Conservation (phyloP, 768 basidiomycete species). For the Sistotremastrum suecicum region DNA sequence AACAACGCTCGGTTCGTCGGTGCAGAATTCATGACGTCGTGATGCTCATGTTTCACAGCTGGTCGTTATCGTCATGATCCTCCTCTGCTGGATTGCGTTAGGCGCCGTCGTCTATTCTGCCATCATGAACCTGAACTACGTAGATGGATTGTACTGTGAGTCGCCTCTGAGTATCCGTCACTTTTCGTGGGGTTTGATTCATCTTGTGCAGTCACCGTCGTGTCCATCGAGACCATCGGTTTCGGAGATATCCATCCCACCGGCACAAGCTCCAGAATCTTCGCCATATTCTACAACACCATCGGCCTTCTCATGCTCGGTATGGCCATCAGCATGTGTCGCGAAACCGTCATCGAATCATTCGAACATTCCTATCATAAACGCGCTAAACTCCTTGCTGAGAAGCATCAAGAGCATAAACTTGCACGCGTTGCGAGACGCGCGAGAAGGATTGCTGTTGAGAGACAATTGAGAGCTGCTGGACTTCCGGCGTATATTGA, state of each 20-base stretch:
- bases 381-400: constrained; percentile 32
- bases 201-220: constrained; percentile 30
- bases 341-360: constrained; percentile 62
- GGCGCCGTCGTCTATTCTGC: constrained; percentile 50
- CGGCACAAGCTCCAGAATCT: constrained; percentile 37
- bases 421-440: no score
- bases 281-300: constrained; percentile 41
- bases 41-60: constrained; percentile 16
- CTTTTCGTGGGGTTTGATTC: no score
- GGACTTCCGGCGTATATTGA: no score
- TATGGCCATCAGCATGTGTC: constrained; percentile 49
- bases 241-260: constrained; percentile 64
- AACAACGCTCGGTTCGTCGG: constrained; percentile 38
- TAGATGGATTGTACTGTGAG: constrained; percentile 55
- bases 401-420: constrained; percentile 24
- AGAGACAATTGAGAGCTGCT: no score
- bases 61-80: constrained; percentile 62
- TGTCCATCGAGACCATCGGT: constrained; percentile 56
- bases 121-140: constrained; percentile 39
- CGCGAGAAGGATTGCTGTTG: no score
- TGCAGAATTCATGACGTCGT: no score
- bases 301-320: constrained; percentile 46
- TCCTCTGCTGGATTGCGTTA: constrained; percentile 60
- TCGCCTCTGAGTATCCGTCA: no score
- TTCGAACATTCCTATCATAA: constrained; percentile 50